Evolutionary conservation across 257 asterid species (phyloP), one percentile per base, ranked within the genome.

Genomic region (Salvia miltiorrhiza): DNA sequence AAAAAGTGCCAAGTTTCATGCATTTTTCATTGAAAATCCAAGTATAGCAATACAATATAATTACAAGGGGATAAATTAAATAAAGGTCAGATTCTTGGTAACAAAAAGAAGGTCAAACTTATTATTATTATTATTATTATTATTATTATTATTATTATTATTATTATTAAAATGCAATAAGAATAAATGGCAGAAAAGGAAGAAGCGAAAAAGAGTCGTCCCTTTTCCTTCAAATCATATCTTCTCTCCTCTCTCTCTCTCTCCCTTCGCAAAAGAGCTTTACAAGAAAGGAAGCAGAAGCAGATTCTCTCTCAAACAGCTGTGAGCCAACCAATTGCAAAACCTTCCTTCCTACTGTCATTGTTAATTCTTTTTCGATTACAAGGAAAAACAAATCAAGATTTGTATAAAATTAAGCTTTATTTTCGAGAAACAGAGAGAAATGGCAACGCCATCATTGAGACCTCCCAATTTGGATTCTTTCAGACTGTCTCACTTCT

Each of bases 391-490:
- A 0, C 60, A 37, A 57, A 28, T 9, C 53, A 39, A 33, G 49
- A 28, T 28, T 58, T 49, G 49, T 58, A 43, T 10, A 53, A 11
- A 30, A 30, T 77, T 32, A 67, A 43, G 26, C 65, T 43, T 67
- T 21, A 33, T 61, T 45, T 54, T 17, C 35, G 47, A 72, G 47
- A 16, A 62, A 19, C 5, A 43, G 55, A 32, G 48, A 57, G 76
- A 67, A 65, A 79, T 82, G 83, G 69, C 88, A 7, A 53, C 85
- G 8, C 78, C 72, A 47, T 76, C 84, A 56, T 49, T 77, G 81
- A 77, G 82, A 70, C 75, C 59, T 48, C 77, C 81, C 24, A 83
- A 76, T 33, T 74, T 82, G 43, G 77, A 76, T 81, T 82, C 71
- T 60, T 62, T 75, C 76, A 75, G 35, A 41, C 80, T 71, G 11